These are phyloP conservation scores for Backusella tuberculispora DNA, from an alignment of 192 early-diverging fungal genomes.

Conservation along the genomic window DNA sequence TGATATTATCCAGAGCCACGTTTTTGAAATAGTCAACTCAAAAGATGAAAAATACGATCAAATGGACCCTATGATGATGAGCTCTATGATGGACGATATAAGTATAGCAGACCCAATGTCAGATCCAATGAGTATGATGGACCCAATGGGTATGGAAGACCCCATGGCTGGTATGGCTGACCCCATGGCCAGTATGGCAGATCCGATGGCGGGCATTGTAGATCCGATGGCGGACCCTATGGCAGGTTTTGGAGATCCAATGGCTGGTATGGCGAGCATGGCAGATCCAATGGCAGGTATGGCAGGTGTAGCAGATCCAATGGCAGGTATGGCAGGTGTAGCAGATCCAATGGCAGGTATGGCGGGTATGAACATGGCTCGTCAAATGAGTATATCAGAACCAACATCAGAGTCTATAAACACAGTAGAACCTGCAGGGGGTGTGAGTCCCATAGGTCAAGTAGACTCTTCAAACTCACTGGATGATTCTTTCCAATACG, in stretches of 20 bases:
- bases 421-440: background rate
- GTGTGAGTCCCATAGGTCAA: slow-evolving; percentile 14
- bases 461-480: slow-evolving; percentile 1
- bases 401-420: background rate
- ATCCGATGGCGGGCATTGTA: background rate
- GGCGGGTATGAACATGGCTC: background rate
- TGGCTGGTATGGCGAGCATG: background rate
- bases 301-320: background rate
- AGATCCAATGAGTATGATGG: background rate
- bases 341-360: background rate
- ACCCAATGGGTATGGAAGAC: background rate
- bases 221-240: background rate
- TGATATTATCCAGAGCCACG: slow-evolving; percentile 3
- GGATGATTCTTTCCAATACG: background rate
- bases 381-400: background rate
- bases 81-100: background rate
- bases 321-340: background rate
- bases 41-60: background rate
- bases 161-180: background rate
- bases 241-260: background rate
- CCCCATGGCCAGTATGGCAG: background rate
- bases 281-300: background rate
- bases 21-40: slow-evolving; percentile 17
- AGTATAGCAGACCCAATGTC: background rate
- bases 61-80: slow-evolving; percentile 4